Percentiles rank a stretch among this genome's conserved stretches.
Conservation (phyloP, 1,284 basidiomycete genomes). For the Ganoderma meredithae region DNA sequence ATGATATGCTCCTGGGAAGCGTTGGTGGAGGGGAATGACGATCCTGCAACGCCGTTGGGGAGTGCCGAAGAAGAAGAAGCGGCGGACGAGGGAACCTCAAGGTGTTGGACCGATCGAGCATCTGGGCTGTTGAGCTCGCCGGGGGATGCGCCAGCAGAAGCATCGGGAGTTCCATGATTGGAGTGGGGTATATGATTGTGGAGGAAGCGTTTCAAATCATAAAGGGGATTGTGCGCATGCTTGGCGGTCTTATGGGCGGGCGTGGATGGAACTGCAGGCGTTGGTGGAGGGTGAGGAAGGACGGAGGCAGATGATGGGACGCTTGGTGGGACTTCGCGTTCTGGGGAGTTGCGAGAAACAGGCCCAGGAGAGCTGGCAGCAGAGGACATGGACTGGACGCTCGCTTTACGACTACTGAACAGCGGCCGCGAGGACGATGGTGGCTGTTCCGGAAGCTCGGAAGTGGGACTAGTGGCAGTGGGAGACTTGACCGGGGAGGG, state of each 20-base stretch:
- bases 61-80: slow-evolving; percentile 32
- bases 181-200: slow-evolving; percentile 84
- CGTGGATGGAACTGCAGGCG: slow-evolving; percentile 13
- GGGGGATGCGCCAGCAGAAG: slow-evolving; percentile 44
- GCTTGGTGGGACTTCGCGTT: slow-evolving; percentile 27
- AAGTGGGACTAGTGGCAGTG: slow-evolving; percentile 24
- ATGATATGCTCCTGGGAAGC: slow-evolving; percentile 27
- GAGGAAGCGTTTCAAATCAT: slow-evolving; percentile 92
- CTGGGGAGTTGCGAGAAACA: slow-evolving; percentile 36
- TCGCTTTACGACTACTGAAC: slow-evolving; percentile 35
- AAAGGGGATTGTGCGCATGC: slow-evolving; percentile 72
- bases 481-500: slow-evolving; percentile 37
- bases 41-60: slow-evolving; percentile 29
- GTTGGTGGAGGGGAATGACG: slow-evolving; percentile 30
- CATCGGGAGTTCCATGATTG: slow-evolving; percentile 33
- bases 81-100: slow-evolving; percentile 42
- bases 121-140: slow-evolving; percentile 44
- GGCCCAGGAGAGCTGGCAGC: slow-evolving; percentile 33
- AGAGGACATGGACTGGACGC: slow-evolving; percentile 31
- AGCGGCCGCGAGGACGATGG: slow-evolving; percentile 34
- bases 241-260: slow-evolving; percentile 37
- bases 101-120: slow-evolving; percentile 40
- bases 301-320: slow-evolving; percentile 23
- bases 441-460: slow-evolving; percentile 22
- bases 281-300: slow-evolving; percentile 23